These are phyloP conservation scores for Coemansia sp. DNA, from an alignment of 192 early-diverging fungal species.

Conservation along the genomic window DNA sequence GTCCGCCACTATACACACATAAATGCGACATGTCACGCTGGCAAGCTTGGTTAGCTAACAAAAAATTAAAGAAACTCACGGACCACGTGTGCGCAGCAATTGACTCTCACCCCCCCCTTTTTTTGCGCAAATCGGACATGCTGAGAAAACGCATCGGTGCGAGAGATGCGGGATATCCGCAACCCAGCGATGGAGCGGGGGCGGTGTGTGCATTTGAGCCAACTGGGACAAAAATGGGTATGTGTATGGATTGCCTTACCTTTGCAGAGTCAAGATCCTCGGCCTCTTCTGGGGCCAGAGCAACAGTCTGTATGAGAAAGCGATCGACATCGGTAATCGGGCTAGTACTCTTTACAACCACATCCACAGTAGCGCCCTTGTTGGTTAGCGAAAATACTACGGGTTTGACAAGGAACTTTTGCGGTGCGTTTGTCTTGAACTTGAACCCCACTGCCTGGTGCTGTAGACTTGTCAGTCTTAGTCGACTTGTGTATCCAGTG, in stretches of 20 bases:
- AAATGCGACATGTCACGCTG: not conserved
- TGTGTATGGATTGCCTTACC: slow-evolving; percentile 34
- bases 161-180: not conserved
- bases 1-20: slow-evolving; percentile 41
- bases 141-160: not conserved
- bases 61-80: not conserved
- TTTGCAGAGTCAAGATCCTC: slow-evolving; percentile 50
- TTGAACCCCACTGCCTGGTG: slow-evolving; percentile 56
- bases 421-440: slow-evolving; percentile 62
- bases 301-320: slow-evolving; percentile 61
- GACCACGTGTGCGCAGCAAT: not conserved
- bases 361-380: slow-evolving; percentile 48
- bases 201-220: not conserved
- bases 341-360: slow-evolving; percentile 53
- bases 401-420: slow-evolving; percentile 59
- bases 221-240: not conserved
- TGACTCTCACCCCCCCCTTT: not conserved
- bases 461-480: slow-evolving; percentile 51
- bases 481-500: slow-evolving; percentile 49
- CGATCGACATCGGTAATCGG: slow-evolving; percentile 52
- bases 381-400: slow-evolving; percentile 53
- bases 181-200: not conserved
- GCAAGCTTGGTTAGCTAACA: not conserved
- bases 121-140: not conserved
- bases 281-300: slow-evolving; percentile 49